Evolutionary conservation across 1,284 basidiomycete genomes (phyloP).

Genomic region (Tilletia walkeri): DNA sequence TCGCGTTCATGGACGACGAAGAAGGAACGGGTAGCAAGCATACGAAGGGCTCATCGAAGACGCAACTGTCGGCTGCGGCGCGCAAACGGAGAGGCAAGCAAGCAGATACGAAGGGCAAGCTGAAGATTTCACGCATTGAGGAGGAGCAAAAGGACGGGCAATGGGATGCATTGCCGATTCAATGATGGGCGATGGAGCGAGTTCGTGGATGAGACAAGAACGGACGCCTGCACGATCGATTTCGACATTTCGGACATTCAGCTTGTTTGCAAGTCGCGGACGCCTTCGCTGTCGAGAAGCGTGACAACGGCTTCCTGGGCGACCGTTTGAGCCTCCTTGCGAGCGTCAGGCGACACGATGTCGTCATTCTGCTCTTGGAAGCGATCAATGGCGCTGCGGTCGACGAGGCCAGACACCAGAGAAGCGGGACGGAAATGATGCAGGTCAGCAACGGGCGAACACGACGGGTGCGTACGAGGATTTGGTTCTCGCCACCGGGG

Average conservation of each 20-base stretch:
- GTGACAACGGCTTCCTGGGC: not conserved
- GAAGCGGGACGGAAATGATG: not conserved
- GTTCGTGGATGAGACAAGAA: no score
- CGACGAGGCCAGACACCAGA: no score
- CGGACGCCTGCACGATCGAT: not conserved
- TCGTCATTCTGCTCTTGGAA: slow-evolving; percentile 11
- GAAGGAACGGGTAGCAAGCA: not conserved
- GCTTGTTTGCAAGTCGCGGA: slow-evolving; percentile 3
- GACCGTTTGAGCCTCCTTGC: not conserved
- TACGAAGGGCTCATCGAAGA: not conserved
- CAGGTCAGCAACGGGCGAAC: not conserved
- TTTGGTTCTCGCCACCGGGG: no score
- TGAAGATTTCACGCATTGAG: no score
- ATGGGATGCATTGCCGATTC: slow-evolving; percentile 7
- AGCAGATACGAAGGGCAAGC: no score
- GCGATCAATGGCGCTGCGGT: not conserved
- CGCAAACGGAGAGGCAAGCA: not conserved
- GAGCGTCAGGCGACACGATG: not conserved
- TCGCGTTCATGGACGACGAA: not conserved
- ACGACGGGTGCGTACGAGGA: no score
- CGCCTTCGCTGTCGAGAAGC: slow-evolving; percentile 6
- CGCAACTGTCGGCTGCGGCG: not conserved
- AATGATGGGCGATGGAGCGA: not conserved
- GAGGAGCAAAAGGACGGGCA: no score
- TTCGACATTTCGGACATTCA: not conserved